Evolutionary conservation across 116 monocot species (phyloP).

Genomic region (Zostera marina): DNA sequence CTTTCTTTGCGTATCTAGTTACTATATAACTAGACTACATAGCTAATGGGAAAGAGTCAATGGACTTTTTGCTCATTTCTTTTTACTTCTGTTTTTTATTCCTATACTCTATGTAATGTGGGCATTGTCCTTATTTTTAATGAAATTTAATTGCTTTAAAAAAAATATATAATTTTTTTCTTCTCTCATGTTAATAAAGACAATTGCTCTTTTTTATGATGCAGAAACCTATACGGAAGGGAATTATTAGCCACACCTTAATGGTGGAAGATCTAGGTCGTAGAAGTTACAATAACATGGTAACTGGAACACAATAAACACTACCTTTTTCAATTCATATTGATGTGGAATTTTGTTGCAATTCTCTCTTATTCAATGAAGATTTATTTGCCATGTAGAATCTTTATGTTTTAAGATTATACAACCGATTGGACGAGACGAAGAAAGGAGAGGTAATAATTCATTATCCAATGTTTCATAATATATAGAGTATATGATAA

Average conservation of each 20-base stretch:
- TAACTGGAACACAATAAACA: conserved; percentile 12
- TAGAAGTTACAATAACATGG: conserved; percentile 32
- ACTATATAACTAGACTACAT: too few species aligned
- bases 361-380: not conserved
- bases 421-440: conserved; percentile 60
- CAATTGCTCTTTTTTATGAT: not conserved
- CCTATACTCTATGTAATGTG: too few species aligned
- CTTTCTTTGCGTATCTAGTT: too few species aligned
- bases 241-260: conserved; percentile 53
- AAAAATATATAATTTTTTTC: too few species aligned
- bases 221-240: conserved; percentile 81
- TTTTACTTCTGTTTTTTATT: too few species aligned
- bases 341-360: not conserved
- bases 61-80: too few species aligned
- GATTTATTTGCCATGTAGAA: conserved; percentile 26
- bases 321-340: not conserved
- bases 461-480: not conserved
- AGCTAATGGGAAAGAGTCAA: too few species aligned
- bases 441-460: conserved; percentile 77
- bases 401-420: conserved; percentile 60
- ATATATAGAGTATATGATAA: not conserved
- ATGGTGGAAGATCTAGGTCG: conserved; percentile 76
- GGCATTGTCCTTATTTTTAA: too few species aligned
- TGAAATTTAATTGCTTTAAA: too few species aligned
- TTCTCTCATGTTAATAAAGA: too few species aligned